Evolutionary conservation across 345 rosid species (phyloP).

Genomic region (Salix brachista): DNA sequence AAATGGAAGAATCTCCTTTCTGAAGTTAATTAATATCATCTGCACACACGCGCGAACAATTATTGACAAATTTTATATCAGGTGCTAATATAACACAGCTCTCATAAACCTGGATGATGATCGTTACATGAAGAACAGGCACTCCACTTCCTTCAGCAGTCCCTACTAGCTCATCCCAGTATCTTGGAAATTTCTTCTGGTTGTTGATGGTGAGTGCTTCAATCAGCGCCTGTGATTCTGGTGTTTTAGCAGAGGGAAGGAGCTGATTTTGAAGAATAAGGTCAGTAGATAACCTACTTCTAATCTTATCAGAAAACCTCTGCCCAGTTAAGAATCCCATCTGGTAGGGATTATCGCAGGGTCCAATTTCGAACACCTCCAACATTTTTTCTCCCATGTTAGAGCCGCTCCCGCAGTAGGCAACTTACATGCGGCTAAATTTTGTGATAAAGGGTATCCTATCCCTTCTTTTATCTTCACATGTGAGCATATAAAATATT

Average conservation of each 20-base stretch:
- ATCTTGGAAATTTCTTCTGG: constrained; percentile 36
- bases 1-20: constrained; percentile 64
- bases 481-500: too few species aligned
- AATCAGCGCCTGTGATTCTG: constrained; percentile 26
- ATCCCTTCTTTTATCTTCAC: constrained; percentile 7
- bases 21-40: constrained; percentile 53
- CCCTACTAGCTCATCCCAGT: constrained; percentile 58
- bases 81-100: background rate
- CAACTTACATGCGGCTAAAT: background rate
- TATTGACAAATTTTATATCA: background rate
- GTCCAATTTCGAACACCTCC: constrained; percentile 54
- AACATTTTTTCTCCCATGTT: constrained; percentile 16
- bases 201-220: constrained; percentile 36
- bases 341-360: constrained; percentile 40
- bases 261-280: constrained; percentile 51
- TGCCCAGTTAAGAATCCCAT: constrained; percentile 50
- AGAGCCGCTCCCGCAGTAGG: background rate
- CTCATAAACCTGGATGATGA: background rate
- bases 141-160: constrained; percentile 55
- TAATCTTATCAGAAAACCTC: constrained; percentile 39
- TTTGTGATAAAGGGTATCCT: background rate
- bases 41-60: constrained; percentile 18
- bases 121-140: constrained; percentile 44
- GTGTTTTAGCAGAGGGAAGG: constrained; percentile 40
- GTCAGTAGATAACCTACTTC: constrained; percentile 44